These are phyloP conservation scores for Ophiostoma angusticollis DNA, from an alignment of 2,329 filamentous ascomycete species.

Conservation along the genomic window DNA sequence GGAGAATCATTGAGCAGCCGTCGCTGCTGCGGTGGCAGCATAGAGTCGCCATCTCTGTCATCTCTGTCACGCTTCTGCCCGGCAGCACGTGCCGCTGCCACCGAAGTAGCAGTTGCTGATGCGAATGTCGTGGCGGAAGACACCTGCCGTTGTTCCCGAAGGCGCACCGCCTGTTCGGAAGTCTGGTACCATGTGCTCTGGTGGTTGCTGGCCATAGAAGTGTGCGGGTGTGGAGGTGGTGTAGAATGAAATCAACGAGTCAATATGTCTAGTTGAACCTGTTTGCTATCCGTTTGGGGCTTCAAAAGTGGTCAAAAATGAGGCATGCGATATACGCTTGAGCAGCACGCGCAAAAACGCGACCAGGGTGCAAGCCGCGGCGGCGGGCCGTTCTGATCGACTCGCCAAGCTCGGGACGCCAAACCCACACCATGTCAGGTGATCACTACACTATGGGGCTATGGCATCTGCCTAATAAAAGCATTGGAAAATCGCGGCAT, in stretches of 20 bases:
- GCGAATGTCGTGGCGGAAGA: conserved; percentile 2
- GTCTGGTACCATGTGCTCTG: conserved; percentile 13
- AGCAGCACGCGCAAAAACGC: too few species aligned
- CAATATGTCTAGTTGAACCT: too few species aligned
- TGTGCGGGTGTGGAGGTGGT: not conserved
- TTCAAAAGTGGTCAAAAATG: not conserved
- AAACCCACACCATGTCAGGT: too few species aligned
- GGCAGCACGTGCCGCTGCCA: not conserved
- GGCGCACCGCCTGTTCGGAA: conserved; percentile 10
- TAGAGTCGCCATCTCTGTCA: not conserved
- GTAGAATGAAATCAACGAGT: not conserved
- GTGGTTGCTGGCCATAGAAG: conserved; percentile 8
- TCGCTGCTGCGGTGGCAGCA: not conserved
- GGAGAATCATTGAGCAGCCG: too few species aligned
- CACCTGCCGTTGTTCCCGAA: not conserved
- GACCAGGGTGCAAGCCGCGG: too few species aligned
- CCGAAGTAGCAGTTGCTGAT: not conserved
- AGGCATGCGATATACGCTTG: not conserved
- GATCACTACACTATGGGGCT: too few species aligned
- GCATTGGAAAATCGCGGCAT: too few species aligned
- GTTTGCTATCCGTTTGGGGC: too few species aligned
- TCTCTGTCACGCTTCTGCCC: conserved; percentile 8
- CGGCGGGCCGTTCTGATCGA: too few species aligned
- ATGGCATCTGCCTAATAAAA: too few species aligned
- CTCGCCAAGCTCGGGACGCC: too few species aligned